Evolutionary conservation across 306 rosid genomes (phyloP), one percentile per base, ranked within the genome.

Genomic region (Trifolium pratense): DNA sequence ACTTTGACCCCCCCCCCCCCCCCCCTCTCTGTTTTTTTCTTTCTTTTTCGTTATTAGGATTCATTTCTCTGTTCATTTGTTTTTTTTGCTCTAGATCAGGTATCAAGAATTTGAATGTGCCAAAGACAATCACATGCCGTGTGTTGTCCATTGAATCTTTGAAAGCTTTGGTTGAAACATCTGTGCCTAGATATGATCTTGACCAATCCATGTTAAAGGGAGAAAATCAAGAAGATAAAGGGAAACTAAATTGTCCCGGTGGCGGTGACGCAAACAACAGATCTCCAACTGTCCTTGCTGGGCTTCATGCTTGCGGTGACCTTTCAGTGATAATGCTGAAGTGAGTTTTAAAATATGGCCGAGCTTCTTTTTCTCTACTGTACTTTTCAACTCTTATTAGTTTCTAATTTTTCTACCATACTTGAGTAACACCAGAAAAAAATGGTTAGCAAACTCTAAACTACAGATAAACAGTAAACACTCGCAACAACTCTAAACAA

Each of bases 291-390:
- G 91, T 91, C 78, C 92, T 93, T 77, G 96, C 94, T 65, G 98
- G 98, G 40, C 97, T 94, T 84, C 98, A 94, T 86, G 97, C 98
- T 74, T 93, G 97, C 64, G 98, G 98, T 45, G 98, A 91, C 85
- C 97, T 93, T 76, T 91, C 98, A 2, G 94, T 88, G 48, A 91
- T 84, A 45, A 91, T 91, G 92, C 91, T 91, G 64, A 91, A 86
- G 98, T 89, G 63, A 91, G 96, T 80, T 74, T 52, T 40, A 68
- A 71, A 73, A 56, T 45, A 40, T 67, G 26, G 74, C 37, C 36
- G 23, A 32, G 49, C 7, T 32, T 65, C 59, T 78, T 61, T 46
- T 55, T 78, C 43, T 56, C 11, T 15, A 71, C 32, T 31, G 4
- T 66, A 20, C 8, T 60, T 66, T 8, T 59, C 36, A 68, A 51